Base-by-base conservation (phyloP, 352 stramenopile species). In the Phytophthora capsici region DNA sequence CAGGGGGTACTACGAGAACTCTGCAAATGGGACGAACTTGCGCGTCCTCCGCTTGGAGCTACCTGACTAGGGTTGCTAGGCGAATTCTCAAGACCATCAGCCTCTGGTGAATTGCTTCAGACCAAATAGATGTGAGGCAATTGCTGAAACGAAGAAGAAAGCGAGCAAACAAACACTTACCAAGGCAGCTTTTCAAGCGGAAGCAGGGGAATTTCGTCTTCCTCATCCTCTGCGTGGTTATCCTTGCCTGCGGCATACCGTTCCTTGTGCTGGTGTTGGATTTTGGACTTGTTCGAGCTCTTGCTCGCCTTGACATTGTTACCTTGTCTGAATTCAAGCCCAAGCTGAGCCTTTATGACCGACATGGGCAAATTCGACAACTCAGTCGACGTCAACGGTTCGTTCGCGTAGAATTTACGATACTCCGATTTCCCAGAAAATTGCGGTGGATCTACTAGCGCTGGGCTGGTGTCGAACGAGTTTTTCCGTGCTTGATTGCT, bases 341-440 rank as follows among this genome's bases (percentile, higher is more conserved):
- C 84, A 13, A 93, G 81, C 32, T 93, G 84, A 12, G 84, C 84
- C 22, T 88, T 89, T 63, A 93, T 89, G 10, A 89, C 55, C 6
- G 82, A 80, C 62, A 93, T 85, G 6, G 84, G 81, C 7, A 93
- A 68, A 53, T 69, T 90, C 6, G 84, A 83, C 12, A 93, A 66
- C 52, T 90, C 82, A 0, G 77, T 67, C n/a, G 84, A 87, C 3
- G 76, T 84, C 36, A 89, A 77, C 2, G 78, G 77, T 49, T 88
- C 79, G 49, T 90, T 88, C 1, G 80, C 71, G 54, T 89, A 91
- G 48, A 91, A 91, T 51, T 91, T 91, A 48, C 71, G 76, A 52
- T 67, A 77, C 5, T 70, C 66, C 6, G 43, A 10, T 23, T 52
- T 66, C 4, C 51, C 34, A 40, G 22, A 38, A 23, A 46, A 44